These are phyloP conservation scores for Cephalotrichum gorgonifer DNA, from an alignment of 2,329 filamentous ascomycete genomes.

Conservation along the genomic window DNA sequence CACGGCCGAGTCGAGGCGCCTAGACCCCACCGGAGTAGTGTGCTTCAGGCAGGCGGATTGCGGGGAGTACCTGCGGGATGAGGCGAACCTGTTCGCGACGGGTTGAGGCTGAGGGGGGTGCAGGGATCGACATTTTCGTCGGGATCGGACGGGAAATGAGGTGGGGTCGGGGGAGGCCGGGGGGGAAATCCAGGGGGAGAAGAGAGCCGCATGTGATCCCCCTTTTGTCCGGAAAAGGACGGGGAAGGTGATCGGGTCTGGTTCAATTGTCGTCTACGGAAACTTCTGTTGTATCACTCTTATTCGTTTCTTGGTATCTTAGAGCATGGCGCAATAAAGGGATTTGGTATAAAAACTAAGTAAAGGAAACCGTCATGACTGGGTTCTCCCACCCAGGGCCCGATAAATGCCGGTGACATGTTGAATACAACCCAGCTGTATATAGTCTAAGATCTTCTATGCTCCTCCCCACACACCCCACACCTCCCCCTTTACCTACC, in stretches of 20 bases:
- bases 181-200: too few species aligned
- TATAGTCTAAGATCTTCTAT: not conserved
- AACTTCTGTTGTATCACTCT: not conserved
- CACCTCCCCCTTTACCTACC: not conserved
- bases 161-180: conserved; percentile 5
- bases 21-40: conserved; percentile 85
- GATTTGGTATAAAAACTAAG: not conserved
- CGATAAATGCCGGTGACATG: not conserved
- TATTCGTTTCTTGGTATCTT: conserved; percentile 1
- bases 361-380: not conserved
- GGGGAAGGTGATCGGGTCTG: not conserved
- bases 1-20: conserved; percentile 68
- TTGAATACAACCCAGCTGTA: not conserved
- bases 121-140: not conserved
- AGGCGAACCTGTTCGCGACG: conserved; percentile 53
- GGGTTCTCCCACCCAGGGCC: not conserved
- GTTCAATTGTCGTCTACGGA: conserved; percentile 4
- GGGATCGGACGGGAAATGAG: not conserved
- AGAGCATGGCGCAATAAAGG: conserved; percentile 4
- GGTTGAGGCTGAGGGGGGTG: conserved; percentile 22
- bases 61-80: conserved; percentile 87
- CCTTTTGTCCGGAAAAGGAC: too few species aligned
- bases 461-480: not conserved
- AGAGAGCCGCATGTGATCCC: too few species aligned
- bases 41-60: conserved; percentile 89